Evolutionary conservation across 192 early-diverging fungal genomes (phyloP).

Genomic region (Chytriomyces hyalinus): DNA sequence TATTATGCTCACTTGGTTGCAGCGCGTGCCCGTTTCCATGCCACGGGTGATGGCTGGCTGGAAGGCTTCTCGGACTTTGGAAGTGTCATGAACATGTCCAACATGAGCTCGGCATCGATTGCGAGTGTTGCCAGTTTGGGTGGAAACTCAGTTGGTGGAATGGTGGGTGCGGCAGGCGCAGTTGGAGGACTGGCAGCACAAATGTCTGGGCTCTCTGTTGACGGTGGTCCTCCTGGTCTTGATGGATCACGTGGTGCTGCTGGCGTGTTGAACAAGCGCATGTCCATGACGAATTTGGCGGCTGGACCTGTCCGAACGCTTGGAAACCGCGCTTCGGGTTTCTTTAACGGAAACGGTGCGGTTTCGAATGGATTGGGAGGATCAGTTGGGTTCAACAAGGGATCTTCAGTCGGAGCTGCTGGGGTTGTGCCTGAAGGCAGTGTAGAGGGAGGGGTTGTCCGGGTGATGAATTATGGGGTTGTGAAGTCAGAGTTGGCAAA

Average conservation of each 20-base stretch:
- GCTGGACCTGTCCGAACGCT: conserved; percentile 28
- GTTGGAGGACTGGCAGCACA: conserved; percentile 16
- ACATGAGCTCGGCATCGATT: conserved; percentile 18
- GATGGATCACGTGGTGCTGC: not conserved
- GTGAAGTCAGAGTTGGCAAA: conserved; percentile 60
- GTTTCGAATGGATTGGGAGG: conserved; percentile 9
- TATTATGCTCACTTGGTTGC: conserved; percentile 96
- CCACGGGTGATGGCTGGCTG: conserved; percentile 59
- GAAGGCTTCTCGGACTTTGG: conserved; percentile 36
- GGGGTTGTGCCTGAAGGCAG: conserved; percentile 8
- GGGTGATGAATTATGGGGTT: conserved; percentile 54
- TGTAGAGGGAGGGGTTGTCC: conserved; percentile 7
- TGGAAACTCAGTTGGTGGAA: not conserved
- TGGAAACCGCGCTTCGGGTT: conserved; percentile 18
- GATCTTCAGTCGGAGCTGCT: conserved; percentile 1
- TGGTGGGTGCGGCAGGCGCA: conserved; percentile 19
- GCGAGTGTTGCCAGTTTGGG: conserved; percentile 29
- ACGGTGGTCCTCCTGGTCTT: not conserved
- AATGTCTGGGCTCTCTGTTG: conserved; percentile 19
- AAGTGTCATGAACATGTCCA: conserved; percentile 14
- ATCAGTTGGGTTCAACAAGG: conserved; percentile 25
- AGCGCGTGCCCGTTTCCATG: conserved; percentile 83
- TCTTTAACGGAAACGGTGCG: conserved; percentile 12
- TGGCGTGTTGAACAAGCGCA: conserved; percentile 21
- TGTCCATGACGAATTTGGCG: conserved; percentile 27